phyloP scores from a whole-genome alignment of 1,284 basidiomycete genomes.

The Rugosomyces carneus region DNA sequence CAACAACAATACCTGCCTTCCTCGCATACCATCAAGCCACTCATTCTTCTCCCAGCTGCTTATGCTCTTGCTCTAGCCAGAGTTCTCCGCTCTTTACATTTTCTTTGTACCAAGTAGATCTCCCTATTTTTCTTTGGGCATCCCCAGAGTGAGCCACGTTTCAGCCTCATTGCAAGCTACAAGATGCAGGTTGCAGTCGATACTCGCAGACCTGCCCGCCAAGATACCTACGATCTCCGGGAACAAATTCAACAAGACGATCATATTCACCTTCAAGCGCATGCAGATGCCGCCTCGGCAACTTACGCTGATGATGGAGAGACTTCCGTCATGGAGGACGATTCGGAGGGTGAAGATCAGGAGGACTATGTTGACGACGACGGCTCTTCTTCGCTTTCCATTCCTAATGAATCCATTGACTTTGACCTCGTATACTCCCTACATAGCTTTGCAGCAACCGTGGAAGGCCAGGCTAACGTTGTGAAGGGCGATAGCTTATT shows the following conservation, averaged over 20 bases:
- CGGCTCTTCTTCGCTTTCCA: slow-evolving; percentile 75
- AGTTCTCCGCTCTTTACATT: background rate
- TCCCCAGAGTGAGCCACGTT: slow-evolving; percentile 3
- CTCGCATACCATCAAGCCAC: background rate
- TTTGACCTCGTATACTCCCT: slow-evolving; percentile 86
- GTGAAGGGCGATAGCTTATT: slow-evolving; percentile 93
- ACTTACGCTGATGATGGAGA: slow-evolving; percentile 60
- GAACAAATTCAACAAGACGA: slow-evolving; percentile 61
- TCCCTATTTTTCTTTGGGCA: background rate
- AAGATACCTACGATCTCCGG: slow-evolving; percentile 68
- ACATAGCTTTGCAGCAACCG: slow-evolving; percentile 92
- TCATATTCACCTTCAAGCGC: slow-evolving; percentile 47
- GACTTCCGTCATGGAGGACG: slow-evolving; percentile 73
- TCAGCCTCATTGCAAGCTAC: background rate
- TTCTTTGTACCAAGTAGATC: background rate
- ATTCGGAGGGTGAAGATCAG: slow-evolving; percentile 64
- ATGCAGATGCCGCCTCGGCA: slow-evolving; percentile 42
- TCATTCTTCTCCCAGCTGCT: background rate
- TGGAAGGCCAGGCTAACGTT: slow-evolving; percentile 94
- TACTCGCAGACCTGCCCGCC: slow-evolving; percentile 27
- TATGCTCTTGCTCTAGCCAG: background rate
- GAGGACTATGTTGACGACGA: slow-evolving; percentile 67
- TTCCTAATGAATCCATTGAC: slow-evolving; percentile 87
- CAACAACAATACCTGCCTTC: background rate
- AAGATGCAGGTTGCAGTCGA: slow-evolving; percentile 16